phyloP scores from a whole-genome alignment of 176 grass and related monocot genomes.

The Ampelocalamus luodianensis region DNA sequence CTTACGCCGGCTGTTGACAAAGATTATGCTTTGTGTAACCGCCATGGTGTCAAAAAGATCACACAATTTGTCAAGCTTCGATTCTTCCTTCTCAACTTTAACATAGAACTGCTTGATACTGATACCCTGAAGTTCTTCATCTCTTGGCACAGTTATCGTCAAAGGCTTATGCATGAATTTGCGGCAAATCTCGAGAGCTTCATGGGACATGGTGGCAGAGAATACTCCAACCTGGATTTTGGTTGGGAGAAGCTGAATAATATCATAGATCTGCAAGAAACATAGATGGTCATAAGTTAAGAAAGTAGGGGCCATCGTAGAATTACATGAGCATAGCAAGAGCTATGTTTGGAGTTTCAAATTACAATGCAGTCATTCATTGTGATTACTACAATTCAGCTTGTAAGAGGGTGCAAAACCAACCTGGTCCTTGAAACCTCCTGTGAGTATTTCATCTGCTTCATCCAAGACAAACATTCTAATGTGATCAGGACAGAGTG shows the following conservation, averaged over 20 bases:
- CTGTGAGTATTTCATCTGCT: slow-evolving; percentile 73
- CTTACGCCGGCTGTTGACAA: slow-evolving; percentile 56
- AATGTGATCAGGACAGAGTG: slow-evolving; percentile 58
- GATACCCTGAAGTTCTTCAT: slow-evolving; percentile 68
- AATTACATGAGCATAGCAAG: background rate
- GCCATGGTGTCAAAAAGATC: slow-evolving; percentile 47
- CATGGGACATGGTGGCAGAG: slow-evolving; percentile 56
- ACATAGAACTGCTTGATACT: slow-evolving; percentile 55
- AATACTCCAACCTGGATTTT: slow-evolving; percentile 73
- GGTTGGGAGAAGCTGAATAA: slow-evolving; percentile 60
- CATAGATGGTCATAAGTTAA: background rate
- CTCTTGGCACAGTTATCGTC: slow-evolving; percentile 55
- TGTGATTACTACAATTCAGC: background rate
- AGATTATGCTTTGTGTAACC: slow-evolving; percentile 52
- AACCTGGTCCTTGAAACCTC: slow-evolving; percentile 82
- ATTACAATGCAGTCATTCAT: background rate
- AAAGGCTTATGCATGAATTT: slow-evolving; percentile 61
- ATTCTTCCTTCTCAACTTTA: slow-evolving; percentile 58
- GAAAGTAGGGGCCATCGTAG: background rate
- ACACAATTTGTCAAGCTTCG: slow-evolving; percentile 61
- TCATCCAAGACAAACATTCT: slow-evolving; percentile 81
- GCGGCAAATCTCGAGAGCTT: slow-evolving; percentile 56
- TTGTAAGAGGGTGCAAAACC: slow-evolving; percentile 1
- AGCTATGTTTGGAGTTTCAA: background rate
- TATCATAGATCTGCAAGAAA: slow-evolving; percentile 59